Evolutionary conservation across 208 protist species (phyloP).

Genomic region (Vickermania spadyakhi): DNA sequence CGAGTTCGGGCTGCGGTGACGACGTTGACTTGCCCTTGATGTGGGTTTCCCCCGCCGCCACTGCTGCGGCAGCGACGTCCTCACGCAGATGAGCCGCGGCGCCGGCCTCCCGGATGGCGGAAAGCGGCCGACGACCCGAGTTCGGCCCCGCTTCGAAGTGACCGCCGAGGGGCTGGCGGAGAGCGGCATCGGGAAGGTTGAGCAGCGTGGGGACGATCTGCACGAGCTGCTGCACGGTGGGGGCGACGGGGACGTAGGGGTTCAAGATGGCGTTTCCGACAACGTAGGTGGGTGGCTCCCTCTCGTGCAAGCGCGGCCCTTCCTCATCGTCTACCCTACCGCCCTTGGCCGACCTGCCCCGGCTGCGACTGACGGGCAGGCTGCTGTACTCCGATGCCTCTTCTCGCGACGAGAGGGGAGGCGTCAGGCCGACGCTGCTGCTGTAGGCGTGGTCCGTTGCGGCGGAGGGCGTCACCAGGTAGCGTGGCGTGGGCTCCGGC

Average conservation of each 20-base stretch:
- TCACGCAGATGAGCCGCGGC: not conserved
- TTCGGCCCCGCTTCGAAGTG: not conserved
- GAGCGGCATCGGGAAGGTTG: constrained; percentile 13
- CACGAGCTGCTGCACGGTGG: constrained; percentile 33
- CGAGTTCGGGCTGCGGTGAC: not conserved
- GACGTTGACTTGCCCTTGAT: not conserved
- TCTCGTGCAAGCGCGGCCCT: not conserved
- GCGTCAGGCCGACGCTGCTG: not conserved
- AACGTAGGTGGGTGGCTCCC: constrained; percentile 15
- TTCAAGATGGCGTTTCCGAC: constrained; percentile 51
- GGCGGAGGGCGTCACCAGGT: not conserved
- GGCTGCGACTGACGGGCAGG: not conserved
- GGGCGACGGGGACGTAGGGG: constrained; percentile 34
- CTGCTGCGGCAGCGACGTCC: constrained; percentile 3
- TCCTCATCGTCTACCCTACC: not conserved
- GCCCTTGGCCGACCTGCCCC: not conserved
- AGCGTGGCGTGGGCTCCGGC: not conserved
- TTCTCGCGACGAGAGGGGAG: not conserved
- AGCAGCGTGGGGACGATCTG: constrained; percentile 13
- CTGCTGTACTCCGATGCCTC: not conserved
- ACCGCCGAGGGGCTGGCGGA: constrained; percentile 4
- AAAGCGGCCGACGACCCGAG: not conserved
- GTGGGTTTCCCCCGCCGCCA: not conserved
- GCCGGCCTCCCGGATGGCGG: not conserved
- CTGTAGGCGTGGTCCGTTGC: not conserved